Conservation (phyloP, 2,329 filamentous ascomycete species). For the Trichophyton verrucosum region DNA sequence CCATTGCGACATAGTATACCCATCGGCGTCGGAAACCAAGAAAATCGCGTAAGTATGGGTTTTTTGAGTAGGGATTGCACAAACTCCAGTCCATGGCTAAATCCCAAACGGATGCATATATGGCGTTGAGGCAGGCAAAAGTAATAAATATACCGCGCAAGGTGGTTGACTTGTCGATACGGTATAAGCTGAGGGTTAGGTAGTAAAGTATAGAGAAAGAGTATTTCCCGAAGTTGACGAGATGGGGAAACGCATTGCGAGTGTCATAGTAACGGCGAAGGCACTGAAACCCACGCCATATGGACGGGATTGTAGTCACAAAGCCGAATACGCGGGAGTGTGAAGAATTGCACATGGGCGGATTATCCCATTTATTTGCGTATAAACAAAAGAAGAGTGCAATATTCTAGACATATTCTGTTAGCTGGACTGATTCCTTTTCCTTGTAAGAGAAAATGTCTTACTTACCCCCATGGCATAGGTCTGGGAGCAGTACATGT, state of each 20-base stretch:
- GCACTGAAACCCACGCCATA: constrained; percentile 87
- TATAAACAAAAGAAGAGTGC: constrained; percentile 94
- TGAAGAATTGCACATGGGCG: constrained; percentile 67
- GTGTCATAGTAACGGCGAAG: constrained; percentile 82
- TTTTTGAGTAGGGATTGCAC: constrained; percentile 60
- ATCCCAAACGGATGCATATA: constrained; percentile 87
- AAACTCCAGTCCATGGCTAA: constrained; percentile 92
- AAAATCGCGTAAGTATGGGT: constrained; percentile 60
- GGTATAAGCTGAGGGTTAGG: constrained; percentile 67
- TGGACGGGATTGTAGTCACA: constrained; percentile 66
- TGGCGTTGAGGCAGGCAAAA: constrained; percentile 66
- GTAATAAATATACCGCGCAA: constrained; percentile 62
- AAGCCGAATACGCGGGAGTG: constrained; percentile 78
- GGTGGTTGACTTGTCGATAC: constrained; percentile 49
- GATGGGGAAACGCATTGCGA: constrained; percentile 74
- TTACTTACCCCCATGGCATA: constrained; percentile 70
- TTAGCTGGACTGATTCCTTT: constrained; percentile 15
- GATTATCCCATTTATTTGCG: constrained; percentile 60
- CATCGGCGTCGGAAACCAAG: constrained; percentile 66
- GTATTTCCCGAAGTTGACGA: constrained; percentile 90
- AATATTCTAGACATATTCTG: constrained; percentile 50
- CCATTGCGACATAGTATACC: constrained; percentile 78
- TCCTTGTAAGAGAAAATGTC: background rate
- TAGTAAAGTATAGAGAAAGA: constrained; percentile 69
- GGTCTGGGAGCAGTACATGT: constrained; percentile 93